Base-by-base conservation (phyloP, 192 early-diverging fungal genomes). In the Oehlia diaphana region DNA sequence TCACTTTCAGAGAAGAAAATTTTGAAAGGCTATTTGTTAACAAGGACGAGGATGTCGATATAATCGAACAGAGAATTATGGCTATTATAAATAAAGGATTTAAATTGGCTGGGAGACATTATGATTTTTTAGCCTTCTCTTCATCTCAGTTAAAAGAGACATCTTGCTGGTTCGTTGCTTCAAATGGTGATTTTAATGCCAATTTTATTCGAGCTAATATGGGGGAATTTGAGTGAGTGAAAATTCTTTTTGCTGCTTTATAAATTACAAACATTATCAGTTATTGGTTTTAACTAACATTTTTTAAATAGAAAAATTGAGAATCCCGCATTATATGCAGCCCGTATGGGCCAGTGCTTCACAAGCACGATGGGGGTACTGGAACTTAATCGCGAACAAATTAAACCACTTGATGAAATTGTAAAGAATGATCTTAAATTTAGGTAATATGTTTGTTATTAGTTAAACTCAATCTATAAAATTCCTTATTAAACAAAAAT, bases 281-380 rank as follows among this genome's bases (percentile, higher is more conserved):
- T 31, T 31, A 42, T 75, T 63, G 61, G 61, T 26, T 75, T 37
- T 39, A 63, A 42, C 6, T 33, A 37, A 16, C 8, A 16, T 50
- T 31, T 23, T 14, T 49, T 23, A 28, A 49, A 14, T 10, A 75
- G 73, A 35, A 0, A 16, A 8, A 75, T 75, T 44, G 87, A 84
- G 33, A 88, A 86, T 49, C 90, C 92, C 6, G 92, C 93, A 19
- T 89, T 91, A 50, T 87, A 90, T 77, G 92, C 89, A 0, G 91
- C 93, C 1, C 83, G 92, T 5, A 90, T 92, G 84, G 91, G 92
- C 0, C 94, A 94, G 79, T 91, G 89, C 71, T 94, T 94, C 72
- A 92, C 92, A 0, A 89, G 90, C 2, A 93, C 93, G 2, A 80
- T 82, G 0, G 86, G 87, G 12, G 89, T 88, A 19, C 78, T 81